Conservation (phyloP, 768 basidiomycete genomes). For the Strobilomyces dryophilus region DNA sequence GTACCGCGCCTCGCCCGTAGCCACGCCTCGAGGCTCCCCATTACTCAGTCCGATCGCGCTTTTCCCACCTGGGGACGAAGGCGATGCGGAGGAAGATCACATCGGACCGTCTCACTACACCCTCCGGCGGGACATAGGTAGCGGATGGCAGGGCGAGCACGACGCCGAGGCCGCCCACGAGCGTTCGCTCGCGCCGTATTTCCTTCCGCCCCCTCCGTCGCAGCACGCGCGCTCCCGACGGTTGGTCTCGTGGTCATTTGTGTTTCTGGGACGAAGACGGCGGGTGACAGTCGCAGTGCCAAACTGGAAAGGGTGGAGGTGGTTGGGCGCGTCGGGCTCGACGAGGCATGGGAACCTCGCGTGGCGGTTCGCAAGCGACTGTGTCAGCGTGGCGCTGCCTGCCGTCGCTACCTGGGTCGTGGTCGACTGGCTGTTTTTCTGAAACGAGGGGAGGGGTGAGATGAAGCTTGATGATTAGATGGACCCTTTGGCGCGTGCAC, state of each 20-base stretch:
- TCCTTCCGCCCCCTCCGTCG: conserved; percentile 36
- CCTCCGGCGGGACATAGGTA: conserved; percentile 31
- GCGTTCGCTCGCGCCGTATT: conserved; percentile 23
- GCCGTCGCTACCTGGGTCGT: conserved; percentile 23
- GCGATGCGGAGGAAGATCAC: conserved; percentile 38
- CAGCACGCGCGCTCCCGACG: conserved; percentile 21
- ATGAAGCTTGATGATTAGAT: background rate
- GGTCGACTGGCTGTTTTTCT: conserved; percentile 29
- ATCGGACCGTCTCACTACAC: conserved; percentile 51
- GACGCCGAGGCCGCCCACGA: background rate
- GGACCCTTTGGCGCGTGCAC: background rate
- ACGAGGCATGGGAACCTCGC: conserved; percentile 20
- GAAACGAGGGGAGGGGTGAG: background rate
- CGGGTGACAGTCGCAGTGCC: conserved; percentile 49
- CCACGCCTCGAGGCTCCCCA: conserved; percentile 40
- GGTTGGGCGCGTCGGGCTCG: conserved; percentile 1
- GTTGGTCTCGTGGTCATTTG: conserved; percentile 50
- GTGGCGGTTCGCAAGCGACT: conserved; percentile 37
- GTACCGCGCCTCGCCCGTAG: conserved; percentile 35
- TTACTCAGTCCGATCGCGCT: conserved; percentile 35
- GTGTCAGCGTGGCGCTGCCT: conserved; percentile 28
- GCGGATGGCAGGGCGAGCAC: conserved; percentile 31
- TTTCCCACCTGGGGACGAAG: conserved; percentile 41
- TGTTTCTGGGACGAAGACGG: conserved; percentile 49
- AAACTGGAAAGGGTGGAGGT: conserved; percentile 20